phyloP scores from a whole-genome alignment of 148 eudicot species.

The Rhododendron kiyosumense region DNA sequence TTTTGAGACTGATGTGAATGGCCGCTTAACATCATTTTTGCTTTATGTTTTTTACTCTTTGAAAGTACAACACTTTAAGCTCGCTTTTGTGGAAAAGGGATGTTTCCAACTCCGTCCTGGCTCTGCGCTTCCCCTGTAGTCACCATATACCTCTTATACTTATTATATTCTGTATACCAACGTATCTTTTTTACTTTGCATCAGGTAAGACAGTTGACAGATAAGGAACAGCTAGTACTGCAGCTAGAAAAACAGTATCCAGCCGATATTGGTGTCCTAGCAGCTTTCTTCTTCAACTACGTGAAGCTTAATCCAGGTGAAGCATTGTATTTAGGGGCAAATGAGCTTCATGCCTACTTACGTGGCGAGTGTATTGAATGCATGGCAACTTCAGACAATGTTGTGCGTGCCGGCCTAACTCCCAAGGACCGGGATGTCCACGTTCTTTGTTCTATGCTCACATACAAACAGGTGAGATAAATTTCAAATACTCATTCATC shows the following conservation, averaged over 20 bases:
- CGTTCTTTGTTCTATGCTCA: constrained; percentile 86
- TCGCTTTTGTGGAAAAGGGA: not conserved
- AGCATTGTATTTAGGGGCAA: constrained; percentile 78
- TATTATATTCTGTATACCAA: not conserved
- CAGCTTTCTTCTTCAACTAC: constrained; percentile 70
- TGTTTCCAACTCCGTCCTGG: not conserved
- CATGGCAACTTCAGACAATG: constrained; percentile 98
- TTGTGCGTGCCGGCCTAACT: constrained; percentile 94
- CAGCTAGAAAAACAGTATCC: constrained; percentile 78
- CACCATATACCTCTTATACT: not conserved
- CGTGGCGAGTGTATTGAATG: constrained; percentile 88
- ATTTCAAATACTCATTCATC: not conserved
- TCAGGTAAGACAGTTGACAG: constrained; percentile 50
- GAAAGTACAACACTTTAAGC: not conserved
- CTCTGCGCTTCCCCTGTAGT: not conserved
- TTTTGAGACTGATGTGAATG: not conserved
- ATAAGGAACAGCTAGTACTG: constrained; percentile 66
- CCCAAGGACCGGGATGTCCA: constrained; percentile 72
- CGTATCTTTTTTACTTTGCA: not conserved
- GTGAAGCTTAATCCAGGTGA: constrained; percentile 83
- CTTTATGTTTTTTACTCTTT: not conserved
- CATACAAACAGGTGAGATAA: constrained; percentile 74
- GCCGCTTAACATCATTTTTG: not conserved
- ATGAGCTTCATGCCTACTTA: constrained; percentile 94
- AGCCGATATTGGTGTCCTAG: constrained; percentile 75